Evolutionary conservation across 2,329 filamentous ascomycete genomes (phyloP), one percentile per base, ranked within the genome.

Genomic region (Colletotrichum tamarilloi): DNA sequence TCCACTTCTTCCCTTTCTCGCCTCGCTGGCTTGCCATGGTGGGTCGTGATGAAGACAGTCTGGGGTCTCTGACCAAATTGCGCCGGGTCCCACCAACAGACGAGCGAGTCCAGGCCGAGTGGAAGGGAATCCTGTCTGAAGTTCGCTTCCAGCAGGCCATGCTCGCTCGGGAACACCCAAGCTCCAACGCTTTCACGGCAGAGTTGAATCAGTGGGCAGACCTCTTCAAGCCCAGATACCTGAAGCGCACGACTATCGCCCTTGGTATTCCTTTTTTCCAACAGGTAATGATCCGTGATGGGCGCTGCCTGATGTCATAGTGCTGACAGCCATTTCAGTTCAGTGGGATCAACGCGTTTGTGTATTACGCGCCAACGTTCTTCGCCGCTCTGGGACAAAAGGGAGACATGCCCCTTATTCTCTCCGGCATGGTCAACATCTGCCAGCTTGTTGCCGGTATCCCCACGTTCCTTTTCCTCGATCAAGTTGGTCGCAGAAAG

Each of bases 111-210:
- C 81, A 85, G 24, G 76, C 82, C 24, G 87, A 89, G 72, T 87
- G 83, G 82, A 82, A 83, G 60, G 87, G 85, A 2, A 89, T 89
- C 58, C 79, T 85, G 0, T 83, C 85, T 0, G 87, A 89, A 69
- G 85, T 86, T 1, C 78, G 82, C 8, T 84, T 88, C 73, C 84
- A 87, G 59, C 76, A 84, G 55, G 80, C 84, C 26, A 82, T 82
- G 56, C 74, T 78, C 22, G 79, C 82, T 65, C 81, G 81, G 58
- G 81, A 83, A 35, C 85, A 78, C 74, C 81, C 78, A 73, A 83
- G 68, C 76, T 80, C 49, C 56, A 77, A 58, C 24, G 78, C 78
- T 1, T 68, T 84, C 53, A 84, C 82, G 72, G 82, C 88, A 0
- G 87, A 88, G 72, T 38, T 87, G 2, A 78, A 79, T 2, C 79